A percentile compares a stretch with the other conserved stretches of the same genome.
Evolutionary conservation across 1,284 basidiomycete species (phyloP).

Genomic region (Melampsora medusae): DNA sequence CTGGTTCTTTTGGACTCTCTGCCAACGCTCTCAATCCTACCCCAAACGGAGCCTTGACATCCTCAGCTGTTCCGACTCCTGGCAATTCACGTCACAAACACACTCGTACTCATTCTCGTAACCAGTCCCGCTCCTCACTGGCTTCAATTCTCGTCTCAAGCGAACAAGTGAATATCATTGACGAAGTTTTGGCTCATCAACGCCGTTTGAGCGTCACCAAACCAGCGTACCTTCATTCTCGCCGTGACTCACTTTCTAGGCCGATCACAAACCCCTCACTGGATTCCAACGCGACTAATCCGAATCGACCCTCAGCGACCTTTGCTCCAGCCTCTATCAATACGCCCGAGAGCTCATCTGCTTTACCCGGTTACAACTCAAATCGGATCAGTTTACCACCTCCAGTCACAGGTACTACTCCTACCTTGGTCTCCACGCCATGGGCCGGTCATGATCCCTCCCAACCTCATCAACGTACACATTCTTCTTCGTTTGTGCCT

Average conservation of each 20-base stretch:
- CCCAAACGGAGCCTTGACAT: background rate
- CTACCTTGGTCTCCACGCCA: too few species aligned
- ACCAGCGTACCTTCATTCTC: too few species aligned
- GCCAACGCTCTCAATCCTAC: background rate
- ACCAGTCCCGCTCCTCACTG: background rate
- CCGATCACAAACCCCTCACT: too few species aligned
- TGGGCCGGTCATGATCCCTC: too few species aligned
- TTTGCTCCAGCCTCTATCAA: background rate
- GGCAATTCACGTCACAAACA: background rate
- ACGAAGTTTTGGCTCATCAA: conserved; percentile 4
- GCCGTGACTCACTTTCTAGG: too few species aligned
- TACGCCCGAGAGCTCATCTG: background rate
- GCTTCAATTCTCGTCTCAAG: background rate
- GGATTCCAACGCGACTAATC: background rate
- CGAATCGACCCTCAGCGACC: background rate
- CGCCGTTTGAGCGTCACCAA: background rate
- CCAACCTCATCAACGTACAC: too few species aligned
- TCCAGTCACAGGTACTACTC: too few species aligned
- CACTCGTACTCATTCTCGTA: conserved; percentile 6
- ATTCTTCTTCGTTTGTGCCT: too few species aligned
- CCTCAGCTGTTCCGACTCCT: background rate
- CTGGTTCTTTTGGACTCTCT: background rate
- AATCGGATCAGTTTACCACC: background rate
- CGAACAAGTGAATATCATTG: background rate
- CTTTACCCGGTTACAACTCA: background rate